Percentiles rank a stretch among this genome's conserved stretches.
Evolutionary conservation across 2,329 filamentous ascomycete species (phyloP).

Genomic region (Colletotrichum sp.): DNA sequence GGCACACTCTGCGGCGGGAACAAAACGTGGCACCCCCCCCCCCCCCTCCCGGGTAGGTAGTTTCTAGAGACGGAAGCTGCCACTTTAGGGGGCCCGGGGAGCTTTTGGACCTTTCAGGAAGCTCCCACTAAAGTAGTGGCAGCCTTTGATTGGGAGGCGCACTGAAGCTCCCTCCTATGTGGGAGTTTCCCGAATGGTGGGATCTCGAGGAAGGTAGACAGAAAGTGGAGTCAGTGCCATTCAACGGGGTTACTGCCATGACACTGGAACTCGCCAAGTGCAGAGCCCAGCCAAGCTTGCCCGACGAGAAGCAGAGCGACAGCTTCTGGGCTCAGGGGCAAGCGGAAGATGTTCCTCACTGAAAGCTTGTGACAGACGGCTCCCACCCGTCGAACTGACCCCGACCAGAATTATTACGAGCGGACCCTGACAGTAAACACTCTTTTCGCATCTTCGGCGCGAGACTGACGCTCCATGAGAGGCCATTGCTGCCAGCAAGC

Average conservation of each 20-base stretch:
- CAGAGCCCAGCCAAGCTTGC: neutral
- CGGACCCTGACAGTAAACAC: neutral
- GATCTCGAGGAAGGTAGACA: neutral
- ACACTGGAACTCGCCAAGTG: neutral
- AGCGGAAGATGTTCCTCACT: neutral
- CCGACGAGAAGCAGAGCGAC: neutral
- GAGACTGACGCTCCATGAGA: neutral
- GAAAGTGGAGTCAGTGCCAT: neutral
- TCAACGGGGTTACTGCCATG: neutral
- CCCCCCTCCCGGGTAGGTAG: no score
- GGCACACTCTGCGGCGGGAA: no score
- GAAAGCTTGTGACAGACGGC: neutral
- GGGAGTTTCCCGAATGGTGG: neutral
- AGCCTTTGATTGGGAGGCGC: no score
- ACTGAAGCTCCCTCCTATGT: no score
- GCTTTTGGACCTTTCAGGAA: no score
- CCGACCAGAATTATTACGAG: neutral
- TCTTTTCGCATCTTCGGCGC: neutral
- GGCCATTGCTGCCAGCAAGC: neutral
- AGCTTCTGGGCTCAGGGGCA: neutral
- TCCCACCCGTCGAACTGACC: neutral
- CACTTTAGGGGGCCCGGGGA: no score
- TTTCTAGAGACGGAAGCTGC: no score
- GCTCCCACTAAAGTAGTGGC: no score
- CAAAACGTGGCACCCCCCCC: no score